These are phyloP conservation scores for Saccharomyces mikatae DNA, from an alignment of 805 yeast genomes.

Conservation along the genomic window DNA sequence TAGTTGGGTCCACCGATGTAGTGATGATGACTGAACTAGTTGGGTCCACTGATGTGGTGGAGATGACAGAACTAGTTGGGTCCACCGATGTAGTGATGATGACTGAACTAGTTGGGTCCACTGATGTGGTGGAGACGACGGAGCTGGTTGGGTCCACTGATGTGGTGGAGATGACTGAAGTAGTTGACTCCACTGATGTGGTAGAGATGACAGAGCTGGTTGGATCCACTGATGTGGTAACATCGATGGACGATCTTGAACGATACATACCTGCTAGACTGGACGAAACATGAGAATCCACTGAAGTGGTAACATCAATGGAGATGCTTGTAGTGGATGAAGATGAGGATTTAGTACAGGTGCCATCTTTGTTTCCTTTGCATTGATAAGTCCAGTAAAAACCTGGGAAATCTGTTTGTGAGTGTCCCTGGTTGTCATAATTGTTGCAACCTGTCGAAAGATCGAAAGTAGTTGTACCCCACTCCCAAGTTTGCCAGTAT, in stretches of 20 bases:
- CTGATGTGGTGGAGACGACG: background rate
- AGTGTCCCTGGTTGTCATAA: slow-evolving; percentile 11
- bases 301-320: background rate
- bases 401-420: slow-evolving; percentile 18
- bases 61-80: background rate
- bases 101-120: background rate
- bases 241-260: background rate
- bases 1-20: background rate
- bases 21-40: background rate
- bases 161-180: background rate
- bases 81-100: background rate
- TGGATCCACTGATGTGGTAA: background rate
- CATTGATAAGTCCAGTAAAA: slow-evolving; percentile 9
- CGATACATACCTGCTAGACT: no score
- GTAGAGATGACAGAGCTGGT: background rate
- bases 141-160: background rate
- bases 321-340: background rate
- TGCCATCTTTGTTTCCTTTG: background rate
- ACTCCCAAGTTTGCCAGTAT: slow-evolving; percentile 9
- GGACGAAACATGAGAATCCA: background rate
- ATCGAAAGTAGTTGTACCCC: slow-evolving; percentile 14
- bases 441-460: slow-evolving; percentile 16
- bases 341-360: background rate
- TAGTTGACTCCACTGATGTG: background rate
- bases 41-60: background rate